Conservation (phyloP, 176 grass and related monocot species). For the Elaeis guineensis region DNA sequence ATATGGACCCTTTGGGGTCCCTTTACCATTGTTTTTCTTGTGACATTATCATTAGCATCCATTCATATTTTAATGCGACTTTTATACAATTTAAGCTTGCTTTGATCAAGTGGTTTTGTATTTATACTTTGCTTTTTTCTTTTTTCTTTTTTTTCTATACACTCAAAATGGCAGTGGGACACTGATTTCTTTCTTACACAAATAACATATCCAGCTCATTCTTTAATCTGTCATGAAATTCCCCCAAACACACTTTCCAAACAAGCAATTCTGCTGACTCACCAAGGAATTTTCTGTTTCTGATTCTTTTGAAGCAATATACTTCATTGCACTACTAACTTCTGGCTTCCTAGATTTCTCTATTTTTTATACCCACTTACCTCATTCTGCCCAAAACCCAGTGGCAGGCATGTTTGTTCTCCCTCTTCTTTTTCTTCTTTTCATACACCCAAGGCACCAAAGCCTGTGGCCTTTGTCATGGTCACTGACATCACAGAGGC, state of each 20-base stretch:
- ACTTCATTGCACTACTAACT: background rate
- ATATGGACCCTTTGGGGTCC: too few relatives aligned
- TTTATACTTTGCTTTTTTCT: too few relatives aligned
- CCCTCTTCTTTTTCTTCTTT: background rate
- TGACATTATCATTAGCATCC: too few relatives aligned
- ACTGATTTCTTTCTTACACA: background rate
- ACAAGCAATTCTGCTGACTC: background rate
- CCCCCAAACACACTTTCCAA: background rate
- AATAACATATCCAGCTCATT: background rate
- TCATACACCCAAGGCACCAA: background rate
- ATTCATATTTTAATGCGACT: too few relatives aligned
- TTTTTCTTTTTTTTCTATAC: too few relatives aligned
- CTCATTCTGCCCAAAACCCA: slow-evolving; percentile 1
- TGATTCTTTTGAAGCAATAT: slow-evolving; percentile 1
- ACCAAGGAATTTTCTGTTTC: background rate
- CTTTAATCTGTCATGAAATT: slow-evolving; percentile 2
- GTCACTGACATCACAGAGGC: background rate
- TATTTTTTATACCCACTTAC: slow-evolving; percentile 2
- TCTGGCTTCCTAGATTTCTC: background rate
- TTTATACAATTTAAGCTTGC: too few relatives aligned
- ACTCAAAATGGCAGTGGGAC: background rate
- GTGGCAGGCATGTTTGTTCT: slow-evolving; percentile 1
- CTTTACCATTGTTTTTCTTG: too few relatives aligned
- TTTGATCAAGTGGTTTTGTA: too few relatives aligned
- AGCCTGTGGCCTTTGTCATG: slow-evolving; percentile 1